These are phyloP conservation scores for Backusella parvicylindrica DNA, from an alignment of 192 early-diverging fungal genomes.

Conservation along the genomic window DNA sequence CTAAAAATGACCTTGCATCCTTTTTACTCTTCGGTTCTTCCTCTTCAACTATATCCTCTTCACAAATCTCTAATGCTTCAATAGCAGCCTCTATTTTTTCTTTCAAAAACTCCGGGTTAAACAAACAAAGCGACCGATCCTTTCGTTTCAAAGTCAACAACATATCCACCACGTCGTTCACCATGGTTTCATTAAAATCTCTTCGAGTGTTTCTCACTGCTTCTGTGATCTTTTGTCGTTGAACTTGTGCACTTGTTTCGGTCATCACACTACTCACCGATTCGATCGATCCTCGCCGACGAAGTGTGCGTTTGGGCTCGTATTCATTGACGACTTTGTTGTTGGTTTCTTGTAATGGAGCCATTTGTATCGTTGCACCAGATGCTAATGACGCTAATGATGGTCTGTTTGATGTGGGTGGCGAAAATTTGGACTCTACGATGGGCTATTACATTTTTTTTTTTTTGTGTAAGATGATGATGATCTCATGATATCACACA, in stretches of 20 bases:
- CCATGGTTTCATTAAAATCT: neutral
- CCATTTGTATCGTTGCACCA: constrained; percentile 13
- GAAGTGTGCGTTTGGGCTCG: neutral
- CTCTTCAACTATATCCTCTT: neutral
- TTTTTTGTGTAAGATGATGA: neutral
- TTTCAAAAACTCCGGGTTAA: constrained; percentile 33
- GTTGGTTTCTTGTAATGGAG: constrained; percentile 5
- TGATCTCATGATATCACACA: neutral
- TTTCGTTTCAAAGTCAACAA: constrained; percentile 32
- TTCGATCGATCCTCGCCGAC: constrained; percentile 25
- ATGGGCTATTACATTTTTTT: neutral
- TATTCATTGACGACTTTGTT: constrained; percentile 1
- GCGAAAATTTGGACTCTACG: neutral
- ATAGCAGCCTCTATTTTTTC: constrained; percentile 26
- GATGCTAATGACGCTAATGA: constrained; percentile 23
- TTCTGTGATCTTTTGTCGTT: constrained; percentile 31
- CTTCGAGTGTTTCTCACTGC: constrained; percentile 24
- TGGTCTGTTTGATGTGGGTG: constrained; percentile 2
- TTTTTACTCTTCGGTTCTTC: neutral
- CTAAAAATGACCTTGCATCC: neutral
- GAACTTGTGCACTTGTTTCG: constrained; percentile 16
- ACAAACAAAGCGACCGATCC: constrained; percentile 33
- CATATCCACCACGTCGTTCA: constrained; percentile 35
- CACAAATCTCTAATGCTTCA: constrained; percentile 29
- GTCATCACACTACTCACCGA: constrained; percentile 34